These are phyloP conservation scores for Coniella lustricola DNA, from an alignment of 2,329 filamentous ascomycete genomes.

Conservation along the genomic window DNA sequence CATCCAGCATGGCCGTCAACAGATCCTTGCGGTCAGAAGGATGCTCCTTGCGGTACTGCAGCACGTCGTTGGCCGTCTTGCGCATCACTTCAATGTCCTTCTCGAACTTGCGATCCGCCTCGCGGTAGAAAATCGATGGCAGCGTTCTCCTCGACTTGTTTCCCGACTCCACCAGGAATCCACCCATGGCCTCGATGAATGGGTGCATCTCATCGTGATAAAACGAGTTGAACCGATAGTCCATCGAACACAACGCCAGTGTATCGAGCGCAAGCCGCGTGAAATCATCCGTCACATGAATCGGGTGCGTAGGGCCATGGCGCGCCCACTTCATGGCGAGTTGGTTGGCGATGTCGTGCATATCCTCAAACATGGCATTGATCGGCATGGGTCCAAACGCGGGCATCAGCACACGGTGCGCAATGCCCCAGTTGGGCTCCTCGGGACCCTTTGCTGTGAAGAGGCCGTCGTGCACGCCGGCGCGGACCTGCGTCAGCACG, in stretches of 20 bases:
- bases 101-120: conserved; percentile 42
- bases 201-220: conserved; percentile 64
- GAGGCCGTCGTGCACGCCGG: conserved; percentile 55
- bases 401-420: conserved; percentile 58
- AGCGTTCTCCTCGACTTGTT: conserved; percentile 40
- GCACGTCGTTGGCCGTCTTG: conserved; percentile 50
- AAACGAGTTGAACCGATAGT: conserved; percentile 67
- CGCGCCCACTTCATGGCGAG: conserved; percentile 63
- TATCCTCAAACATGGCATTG: conserved; percentile 60
- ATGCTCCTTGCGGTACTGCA: conserved; percentile 49
- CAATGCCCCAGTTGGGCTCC: conserved; percentile 59
- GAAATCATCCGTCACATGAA: conserved; percentile 59
- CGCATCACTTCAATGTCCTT: conserved; percentile 49
- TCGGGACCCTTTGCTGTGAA: conserved; percentile 42
- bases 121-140: conserved; percentile 42
- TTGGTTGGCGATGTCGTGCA: conserved; percentile 61
- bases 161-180: conserved; percentile 52
- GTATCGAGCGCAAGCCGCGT: conserved; percentile 69
- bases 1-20: conserved; percentile 62
- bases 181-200: conserved; percentile 61
- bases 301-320: conserved; percentile 48
- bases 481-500: conserved; percentile 47
- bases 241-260: conserved; percentile 64
- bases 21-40: conserved; percentile 57
- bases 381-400: conserved; percentile 65